phyloP scores from a whole-genome alignment of 2,329 filamentous ascomycete species.

The Beauveria asiatica region DNA sequence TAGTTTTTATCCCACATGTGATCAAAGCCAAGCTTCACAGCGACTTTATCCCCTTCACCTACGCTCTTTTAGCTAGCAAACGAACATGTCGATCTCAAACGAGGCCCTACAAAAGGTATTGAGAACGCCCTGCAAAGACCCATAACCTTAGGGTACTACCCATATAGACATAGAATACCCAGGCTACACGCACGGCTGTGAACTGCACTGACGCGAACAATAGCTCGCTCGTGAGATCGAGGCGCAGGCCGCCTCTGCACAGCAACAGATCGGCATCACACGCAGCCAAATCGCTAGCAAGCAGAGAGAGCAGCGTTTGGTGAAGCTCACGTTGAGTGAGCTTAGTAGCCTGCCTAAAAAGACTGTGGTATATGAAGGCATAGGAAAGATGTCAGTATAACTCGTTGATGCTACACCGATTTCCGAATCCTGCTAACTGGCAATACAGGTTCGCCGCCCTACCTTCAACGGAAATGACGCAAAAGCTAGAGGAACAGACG shows the following conservation, averaged over 20 bases:
- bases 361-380: slow-evolving; percentile 84
- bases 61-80: not conserved
- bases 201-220: not conserved
- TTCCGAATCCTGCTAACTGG: not conserved
- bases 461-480: slow-evolving; percentile 62
- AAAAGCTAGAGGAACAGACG: slow-evolving; percentile 67
- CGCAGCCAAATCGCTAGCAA: slow-evolving; percentile 77
- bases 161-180: slow-evolving; percentile 9
- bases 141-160: no score
- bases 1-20: no score
- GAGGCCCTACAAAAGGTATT: slow-evolving; percentile 85
- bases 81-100: slow-evolving; percentile 82
- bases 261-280: slow-evolving; percentile 85
- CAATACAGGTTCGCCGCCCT: slow-evolving; percentile 72
- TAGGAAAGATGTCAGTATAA: slow-evolving; percentile 81
- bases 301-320: slow-evolving; percentile 79
- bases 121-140: not conserved
- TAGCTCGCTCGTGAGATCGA: slow-evolving; percentile 92
- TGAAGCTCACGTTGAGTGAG: slow-evolving; percentile 80
- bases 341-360: slow-evolving; percentile 65
- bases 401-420: not conserved
- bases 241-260: slow-evolving; percentile 74
- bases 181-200: no score
- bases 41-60: not conserved
- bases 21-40: no score